Evolutionary conservation across 163 green algal species (phyloP).

Genomic region (Scenedesmus sp.): DNA sequence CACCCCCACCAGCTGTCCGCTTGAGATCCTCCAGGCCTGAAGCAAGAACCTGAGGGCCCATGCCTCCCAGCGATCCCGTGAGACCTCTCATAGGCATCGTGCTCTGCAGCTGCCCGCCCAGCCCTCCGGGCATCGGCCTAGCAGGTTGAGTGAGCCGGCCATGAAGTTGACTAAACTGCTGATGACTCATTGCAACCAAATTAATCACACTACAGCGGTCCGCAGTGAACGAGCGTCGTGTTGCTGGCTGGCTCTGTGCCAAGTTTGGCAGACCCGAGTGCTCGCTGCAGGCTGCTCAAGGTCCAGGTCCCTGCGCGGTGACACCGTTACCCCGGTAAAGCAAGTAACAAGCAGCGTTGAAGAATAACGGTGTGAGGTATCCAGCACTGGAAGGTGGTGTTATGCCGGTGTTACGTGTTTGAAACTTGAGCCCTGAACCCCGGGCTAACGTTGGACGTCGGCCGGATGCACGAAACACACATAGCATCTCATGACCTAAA

Average conservation of each 20-base stretch:
- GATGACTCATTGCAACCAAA: background rate
- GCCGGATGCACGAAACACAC: too few species aligned
- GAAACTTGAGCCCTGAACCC: background rate
- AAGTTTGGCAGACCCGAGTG: too few species aligned
- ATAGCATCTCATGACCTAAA: too few species aligned
- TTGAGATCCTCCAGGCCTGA: slow-evolving; percentile 42
- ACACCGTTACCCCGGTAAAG: too few species aligned
- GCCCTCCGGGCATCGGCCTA: slow-evolving; percentile 19
- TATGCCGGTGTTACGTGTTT: background rate
- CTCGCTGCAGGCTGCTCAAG: background rate
- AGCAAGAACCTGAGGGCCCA: slow-evolving; percentile 14
- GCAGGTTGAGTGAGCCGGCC: slow-evolving; percentile 13
- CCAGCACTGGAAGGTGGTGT: too few species aligned
- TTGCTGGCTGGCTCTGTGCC: too few species aligned
- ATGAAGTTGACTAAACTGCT: background rate
- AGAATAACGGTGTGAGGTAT: too few species aligned
- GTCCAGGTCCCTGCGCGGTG: too few species aligned
- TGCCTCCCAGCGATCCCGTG: background rate
- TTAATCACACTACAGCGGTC: too few species aligned
- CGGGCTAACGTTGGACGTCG: background rate
- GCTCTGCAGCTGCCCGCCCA: slow-evolving; percentile 26
- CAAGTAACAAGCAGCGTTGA: too few species aligned
- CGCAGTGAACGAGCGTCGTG: too few species aligned
- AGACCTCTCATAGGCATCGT: background rate
- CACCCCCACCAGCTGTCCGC: slow-evolving; percentile 13